Base-by-base conservation (phyloP, 2,329 filamentous ascomycete species). In the Aspergillus fumigatiaffinis region DNA sequence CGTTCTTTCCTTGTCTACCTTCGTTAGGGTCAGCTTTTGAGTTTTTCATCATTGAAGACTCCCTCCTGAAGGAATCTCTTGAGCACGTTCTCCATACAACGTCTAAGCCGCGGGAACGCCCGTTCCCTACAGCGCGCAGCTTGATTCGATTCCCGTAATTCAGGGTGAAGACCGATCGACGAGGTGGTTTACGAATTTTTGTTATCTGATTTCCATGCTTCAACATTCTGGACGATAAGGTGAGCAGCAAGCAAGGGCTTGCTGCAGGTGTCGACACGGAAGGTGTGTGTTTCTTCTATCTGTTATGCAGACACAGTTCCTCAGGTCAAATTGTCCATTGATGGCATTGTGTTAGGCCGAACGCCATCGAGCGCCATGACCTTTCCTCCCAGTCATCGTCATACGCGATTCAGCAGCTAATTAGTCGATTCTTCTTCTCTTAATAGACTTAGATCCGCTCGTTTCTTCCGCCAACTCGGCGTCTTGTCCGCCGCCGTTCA, bases 231-330 rank as follows among this genome's bases (percentile, higher is more conserved):
- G 69, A 69, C 67, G 62, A 71, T 76, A 76, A 73, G 63, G 67
- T 69, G 68, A 73, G 76, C 76, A 71, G 75, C 75, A 76, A 77
- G 76, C 75, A 71, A 72, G 71, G 73, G 76, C 75, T 77, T 77
- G 75, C 75, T 76, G 74, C 74, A 72, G 70, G 69, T 72, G 73
- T 74, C 74, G 73, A 77, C 68, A 76, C 75, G 75, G 76, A 77
- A 75, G 71, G 76, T 77, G 65, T 60, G 74, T 74, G 56, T 56
- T 32, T 32, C 29, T 32, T 32, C 29, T 14, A 6, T 14, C 12
- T 32, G 47, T 41, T 52, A 25, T n/a, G 49, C 23, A 17, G n/a
- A 10, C 17, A 42, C n/a, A 25, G 17, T 41, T 41, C 29, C 26
- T 55, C 58, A 25, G 32, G 26, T 54, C 54, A 32, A 32, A 46